Percentiles rank a stretch among this genome's conserved stretches.
Evolutionary conservation across 192 early-diverging fungal species (phyloP).

Genomic region (Coemansia sp.): DNA sequence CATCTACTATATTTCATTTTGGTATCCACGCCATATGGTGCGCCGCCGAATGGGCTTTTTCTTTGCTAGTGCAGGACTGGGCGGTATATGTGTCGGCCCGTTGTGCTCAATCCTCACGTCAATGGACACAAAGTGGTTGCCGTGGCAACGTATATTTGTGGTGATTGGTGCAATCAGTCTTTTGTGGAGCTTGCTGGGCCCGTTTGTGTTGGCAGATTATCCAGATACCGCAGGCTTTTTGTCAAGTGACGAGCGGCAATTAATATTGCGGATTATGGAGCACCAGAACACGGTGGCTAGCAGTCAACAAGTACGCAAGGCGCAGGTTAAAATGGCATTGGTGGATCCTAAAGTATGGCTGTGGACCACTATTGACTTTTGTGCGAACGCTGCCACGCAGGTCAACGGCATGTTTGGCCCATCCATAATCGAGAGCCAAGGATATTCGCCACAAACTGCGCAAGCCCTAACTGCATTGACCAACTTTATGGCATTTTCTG

Average conservation of each 20-base stretch:
- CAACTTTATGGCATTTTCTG: conserved; percentile 46
- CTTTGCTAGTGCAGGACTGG: conserved; percentile 40
- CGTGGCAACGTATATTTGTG: conserved; percentile 45
- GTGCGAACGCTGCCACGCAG: conserved; percentile 45
- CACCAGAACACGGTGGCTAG: conserved; percentile 45
- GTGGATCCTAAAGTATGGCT: conserved; percentile 39
- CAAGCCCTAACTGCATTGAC: conserved; percentile 41
- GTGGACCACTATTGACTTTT: conserved; percentile 46
- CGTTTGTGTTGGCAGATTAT: conserved; percentile 35
- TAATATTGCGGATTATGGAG: conserved; percentile 31
- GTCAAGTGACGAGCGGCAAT: conserved; percentile 20
- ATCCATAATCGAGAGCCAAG: conserved; percentile 44
- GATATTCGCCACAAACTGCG: conserved; percentile 32
- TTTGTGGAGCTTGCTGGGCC: conserved; percentile 37
- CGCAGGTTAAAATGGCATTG: conserved; percentile 28
- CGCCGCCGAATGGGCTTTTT: conserved; percentile 47
- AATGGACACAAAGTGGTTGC: conserved; percentile 3
- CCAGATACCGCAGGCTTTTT: conserved; percentile 44
- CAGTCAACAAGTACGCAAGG: conserved; percentile 17
- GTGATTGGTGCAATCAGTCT: conserved; percentile 24
- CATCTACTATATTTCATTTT: conserved; percentile 52
- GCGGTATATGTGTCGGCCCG: conserved; percentile 43
- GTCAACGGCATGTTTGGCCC: conserved; percentile 55
- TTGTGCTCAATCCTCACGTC: conserved; percentile 29
- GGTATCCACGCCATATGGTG: conserved; percentile 44